These are phyloP conservation scores for Colletotrichum liaoningense DNA, from an alignment of 2,329 filamentous ascomycete genomes.

Conservation along the genomic window DNA sequence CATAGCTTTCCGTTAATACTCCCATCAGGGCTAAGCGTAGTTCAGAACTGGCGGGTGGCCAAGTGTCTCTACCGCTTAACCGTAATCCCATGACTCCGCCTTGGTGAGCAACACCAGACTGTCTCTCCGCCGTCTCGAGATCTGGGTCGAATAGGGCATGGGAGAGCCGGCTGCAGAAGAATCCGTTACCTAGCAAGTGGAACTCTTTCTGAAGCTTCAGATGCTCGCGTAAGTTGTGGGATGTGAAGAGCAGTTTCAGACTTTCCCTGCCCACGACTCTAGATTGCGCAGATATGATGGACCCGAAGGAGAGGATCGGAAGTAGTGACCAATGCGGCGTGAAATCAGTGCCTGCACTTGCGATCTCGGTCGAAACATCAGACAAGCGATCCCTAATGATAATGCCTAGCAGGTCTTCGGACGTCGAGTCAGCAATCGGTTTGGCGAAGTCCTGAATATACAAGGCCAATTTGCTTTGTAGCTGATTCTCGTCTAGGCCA, in stretches of 20 bases:
- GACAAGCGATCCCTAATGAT: constrained; percentile 47
- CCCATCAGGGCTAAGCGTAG: constrained; percentile 90
- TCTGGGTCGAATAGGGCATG: constrained; percentile 88
- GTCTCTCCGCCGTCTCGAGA: constrained; percentile 81
- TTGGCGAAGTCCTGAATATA: constrained; percentile 62
- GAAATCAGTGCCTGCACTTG: constrained; percentile 44
- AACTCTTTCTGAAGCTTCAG: constrained; percentile 82
- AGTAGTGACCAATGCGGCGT: constrained; percentile 69
- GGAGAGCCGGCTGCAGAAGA: constrained; percentile 83
- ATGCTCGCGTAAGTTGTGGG: constrained; percentile 78
- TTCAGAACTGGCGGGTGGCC: constrained; percentile 95
- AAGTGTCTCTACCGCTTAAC: constrained; percentile 82
- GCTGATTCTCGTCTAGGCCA: constrained; percentile 57
- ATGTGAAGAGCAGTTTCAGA: constrained; percentile 78
- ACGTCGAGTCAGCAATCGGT: constrained; percentile 41
- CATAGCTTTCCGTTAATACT: constrained; percentile 81
- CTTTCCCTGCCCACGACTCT: constrained; percentile 82
- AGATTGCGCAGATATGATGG: constrained; percentile 79
- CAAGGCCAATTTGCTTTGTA: constrained; percentile 59
- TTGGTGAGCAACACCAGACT: constrained; percentile 74
- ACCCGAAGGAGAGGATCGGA: constrained; percentile 80
- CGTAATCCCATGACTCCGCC: constrained; percentile 84
- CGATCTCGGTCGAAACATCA: constrained; percentile 24
- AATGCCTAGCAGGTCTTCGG: constrained; percentile 37
- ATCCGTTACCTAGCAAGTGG: constrained; percentile 85